Evolutionary conservation across 805 yeast species (phyloP), one percentile per base, ranked within the genome.

Genomic region (Ogataea salicorniae): DNA sequence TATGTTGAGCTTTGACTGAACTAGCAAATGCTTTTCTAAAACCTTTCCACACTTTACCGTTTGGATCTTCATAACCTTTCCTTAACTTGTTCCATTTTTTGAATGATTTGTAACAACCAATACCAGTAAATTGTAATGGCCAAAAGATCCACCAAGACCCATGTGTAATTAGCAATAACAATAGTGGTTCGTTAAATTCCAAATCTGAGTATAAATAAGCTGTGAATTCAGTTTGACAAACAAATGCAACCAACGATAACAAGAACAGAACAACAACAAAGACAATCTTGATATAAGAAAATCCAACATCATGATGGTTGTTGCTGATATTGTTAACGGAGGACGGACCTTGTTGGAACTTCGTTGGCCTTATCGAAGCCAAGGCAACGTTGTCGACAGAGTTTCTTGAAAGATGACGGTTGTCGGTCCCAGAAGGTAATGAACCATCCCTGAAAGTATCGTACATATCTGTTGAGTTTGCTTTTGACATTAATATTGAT

Each of bases 151-250:
- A 71, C 95, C 94, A 86, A 11, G 83, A 77, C 2, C 90, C 85
- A 59, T 88, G 96, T 0, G 95, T 88, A 16, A 86, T 65, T 46
- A 73, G 64, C n/a, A 83, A 66, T 46, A 84, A 67, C 22, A 87
- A 63, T 20, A 87, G 71, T 0, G 96, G 96, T 59, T 87, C 90
- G 44, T 75, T 62, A 63, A 80, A 88, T 4, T 74, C 76, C 23
- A 73, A 62, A 7, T 70, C 61, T 31, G 72, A 69, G 59, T 87
- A 84, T 6, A 88, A 73, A 47, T 81, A 81, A 6, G 88, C 76
- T 2, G 95, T 87, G 50, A 83, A 70, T 61, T 88, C 96, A 0
- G 96, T 88, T 61, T 88, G 96, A 15, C 75, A 58, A 5, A 89
- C 90, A 66, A 89, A 89, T 3, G 90, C 58, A 7, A 77, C 58